Base-by-base conservation (phyloP, 768 basidiomycete genomes). In the Suillus discolor region DNA sequence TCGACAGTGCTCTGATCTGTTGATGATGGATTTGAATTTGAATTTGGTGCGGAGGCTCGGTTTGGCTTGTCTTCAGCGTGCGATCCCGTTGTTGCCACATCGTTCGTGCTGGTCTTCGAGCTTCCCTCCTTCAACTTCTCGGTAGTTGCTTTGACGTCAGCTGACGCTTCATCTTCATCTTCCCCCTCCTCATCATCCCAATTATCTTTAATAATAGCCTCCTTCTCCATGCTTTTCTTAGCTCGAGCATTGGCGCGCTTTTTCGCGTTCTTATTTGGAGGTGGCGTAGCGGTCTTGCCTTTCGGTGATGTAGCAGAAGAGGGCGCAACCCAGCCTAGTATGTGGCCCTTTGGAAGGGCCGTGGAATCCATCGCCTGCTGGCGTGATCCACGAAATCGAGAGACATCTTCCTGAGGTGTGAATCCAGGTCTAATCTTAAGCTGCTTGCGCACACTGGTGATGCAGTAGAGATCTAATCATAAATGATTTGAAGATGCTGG, bases 341-440 rank as follows among this genome's bases (percentile, higher is more conserved):
- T 87, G 71, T 92, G 89, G n/a, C 91, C 90, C 75, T 91, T 91
- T 39, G 91, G 88, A 6, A 91, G 77, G 3, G 84, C 68, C 68
- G 78, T 84, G 31, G 83, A 76, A 65, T 94, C 93, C 81, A 88
- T 84, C 73, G 89, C 87, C 61, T 87, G 83, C 74, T 94, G 92
- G 62, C 88, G 87, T 54, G 88, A 85, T 49, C 92, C 87, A 62
- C 93, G 86, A 78, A 96, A 98, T 57, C 89, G 88, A n/a, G 86
- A 84, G 9, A 96, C 85, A 78, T 98, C 96, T 77, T 98, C 96
- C 78, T 96, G 94, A 0, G 96, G 96, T 6, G 94, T 97, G 78
- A 91, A 98, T 0, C 96, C 96, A 3, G 94, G 96, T 34, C 96
- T 84, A 68, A 98, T 90, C 81, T 90, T 96, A 64, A 91, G 81